A percentile compares a stretch with the other conserved stretches of the same genome.
Conservation (phyloP, 1,284 basidiomycete genomes). For the Apiotrichum sp. region DNA sequence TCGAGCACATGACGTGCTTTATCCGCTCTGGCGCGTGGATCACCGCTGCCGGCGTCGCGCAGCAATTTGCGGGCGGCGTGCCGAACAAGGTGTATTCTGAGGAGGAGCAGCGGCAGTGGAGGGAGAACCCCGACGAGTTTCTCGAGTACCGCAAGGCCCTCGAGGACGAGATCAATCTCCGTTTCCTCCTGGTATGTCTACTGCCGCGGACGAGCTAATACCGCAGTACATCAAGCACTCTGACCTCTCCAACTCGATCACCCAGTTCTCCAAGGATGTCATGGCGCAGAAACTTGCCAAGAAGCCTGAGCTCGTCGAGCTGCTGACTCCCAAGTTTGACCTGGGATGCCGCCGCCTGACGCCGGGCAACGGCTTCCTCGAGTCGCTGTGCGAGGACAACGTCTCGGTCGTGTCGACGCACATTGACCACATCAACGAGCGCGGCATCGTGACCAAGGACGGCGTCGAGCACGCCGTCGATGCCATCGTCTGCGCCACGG, state of each 20-base stretch:
- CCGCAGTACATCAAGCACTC: slow-evolving; percentile 13
- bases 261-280: slow-evolving; percentile 4
- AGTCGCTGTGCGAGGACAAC: slow-evolving; percentile 31
- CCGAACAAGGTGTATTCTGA: slow-evolving; percentile 29
- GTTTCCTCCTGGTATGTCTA: slow-evolving; percentile 13
- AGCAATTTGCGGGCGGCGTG: slow-evolving; percentile 22
- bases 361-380: slow-evolving; percentile 41
- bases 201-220: too few relatives aligned
- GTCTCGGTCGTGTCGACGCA: slow-evolving; percentile 23
- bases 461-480: slow-evolving; percentile 23
- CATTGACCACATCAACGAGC: slow-evolving; percentile 21
- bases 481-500: slow-evolving; percentile 32
- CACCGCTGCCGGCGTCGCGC: slow-evolving; percentile 21
- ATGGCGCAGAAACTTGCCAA: slow-evolving; percentile 20
- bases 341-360: slow-evolving; percentile 40
- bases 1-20: slow-evolving; percentile 10
- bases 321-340: slow-evolving; percentile 21
- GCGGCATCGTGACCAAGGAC: slow-evolving; percentile 24
- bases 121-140: slow-evolving; percentile 18
- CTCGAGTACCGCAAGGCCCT: slow-evolving; percentile 28
- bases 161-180: slow-evolving; percentile 27
- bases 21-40: slow-evolving; percentile 26
- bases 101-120: slow-evolving; percentile 20
- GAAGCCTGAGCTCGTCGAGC: slow-evolving; percentile 22
- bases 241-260: not conserved